phyloP scores from a whole-genome alignment of 495 filamentous ascomycete genomes.

The Neurospora sp. region DNA sequence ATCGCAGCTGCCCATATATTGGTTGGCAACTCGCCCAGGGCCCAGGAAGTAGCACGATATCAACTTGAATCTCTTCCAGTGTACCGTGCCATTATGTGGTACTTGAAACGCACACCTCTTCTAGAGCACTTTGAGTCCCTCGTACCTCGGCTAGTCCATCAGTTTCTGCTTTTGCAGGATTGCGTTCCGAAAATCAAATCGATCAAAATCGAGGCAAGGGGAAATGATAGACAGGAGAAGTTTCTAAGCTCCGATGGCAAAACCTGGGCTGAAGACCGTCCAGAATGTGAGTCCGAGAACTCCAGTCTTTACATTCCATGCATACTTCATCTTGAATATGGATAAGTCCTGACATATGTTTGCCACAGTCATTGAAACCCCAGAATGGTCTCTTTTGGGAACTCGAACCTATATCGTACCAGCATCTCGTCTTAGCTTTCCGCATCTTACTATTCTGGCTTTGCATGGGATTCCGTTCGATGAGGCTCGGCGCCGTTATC shows the following conservation, averaged over 20 bases:
- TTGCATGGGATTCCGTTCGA: neutral
- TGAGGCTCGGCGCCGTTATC: neutral
- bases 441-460: neutral
- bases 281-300: neutral
- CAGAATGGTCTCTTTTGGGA: neutral
- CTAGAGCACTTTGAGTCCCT: neutral
- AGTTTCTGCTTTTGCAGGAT: neutral
- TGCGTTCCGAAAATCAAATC: neutral
- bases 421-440: neutral
- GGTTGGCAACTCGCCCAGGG: neutral
- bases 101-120: neutral
- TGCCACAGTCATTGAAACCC: neutral
- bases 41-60: neutral
- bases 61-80: neutral
- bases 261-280: neutral
- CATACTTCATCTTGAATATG: neutral
- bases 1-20: neutral
- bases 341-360: neutral
- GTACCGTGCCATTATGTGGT: neutral
- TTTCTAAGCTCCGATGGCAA: neutral
- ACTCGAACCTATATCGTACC: neutral
- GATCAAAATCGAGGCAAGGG: neutral
- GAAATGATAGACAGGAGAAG: neutral
- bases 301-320: neutral
- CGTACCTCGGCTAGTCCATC: neutral